Conservation (phyloP, 2,329 filamentous ascomycete genomes). For the Trichoderma atrobrunneum region DNA sequence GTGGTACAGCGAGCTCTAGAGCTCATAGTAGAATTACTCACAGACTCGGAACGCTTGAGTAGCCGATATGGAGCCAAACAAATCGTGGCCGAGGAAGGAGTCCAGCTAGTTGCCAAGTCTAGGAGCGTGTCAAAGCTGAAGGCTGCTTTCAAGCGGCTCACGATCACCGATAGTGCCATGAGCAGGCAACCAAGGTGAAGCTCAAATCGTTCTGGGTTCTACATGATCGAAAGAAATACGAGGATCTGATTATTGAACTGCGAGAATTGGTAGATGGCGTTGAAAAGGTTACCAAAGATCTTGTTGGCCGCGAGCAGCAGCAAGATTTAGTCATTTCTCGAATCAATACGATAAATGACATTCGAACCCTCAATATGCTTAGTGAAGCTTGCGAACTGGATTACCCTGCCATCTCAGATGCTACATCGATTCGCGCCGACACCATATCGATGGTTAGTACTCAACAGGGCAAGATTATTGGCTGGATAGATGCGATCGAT, state of each 20-base stretch:
- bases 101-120: neutral
- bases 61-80: neutral
- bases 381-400: neutral
- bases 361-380: neutral
- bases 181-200: neutral
- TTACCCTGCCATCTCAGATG: too few relatives aligned
- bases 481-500: too few relatives aligned
- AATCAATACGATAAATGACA: neutral
- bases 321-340: neutral
- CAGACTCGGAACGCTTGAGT: neutral
- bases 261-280: neutral
- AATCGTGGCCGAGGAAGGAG: neutral
- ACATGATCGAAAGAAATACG: neutral
- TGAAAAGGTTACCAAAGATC: neutral
- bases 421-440: too few relatives aligned
- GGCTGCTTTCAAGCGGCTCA: neutral
- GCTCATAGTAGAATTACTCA: neutral
- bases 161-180: neutral
- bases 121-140: neutral
- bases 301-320: neutral
- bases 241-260: neutral
- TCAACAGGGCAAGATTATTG: too few relatives aligned
- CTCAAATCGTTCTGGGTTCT: neutral
- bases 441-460: too few relatives aligned
- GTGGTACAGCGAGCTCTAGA: neutral